Evolutionary conservation across 805 yeast genomes (phyloP).

Genomic region (Spathaspora girioi): DNA sequence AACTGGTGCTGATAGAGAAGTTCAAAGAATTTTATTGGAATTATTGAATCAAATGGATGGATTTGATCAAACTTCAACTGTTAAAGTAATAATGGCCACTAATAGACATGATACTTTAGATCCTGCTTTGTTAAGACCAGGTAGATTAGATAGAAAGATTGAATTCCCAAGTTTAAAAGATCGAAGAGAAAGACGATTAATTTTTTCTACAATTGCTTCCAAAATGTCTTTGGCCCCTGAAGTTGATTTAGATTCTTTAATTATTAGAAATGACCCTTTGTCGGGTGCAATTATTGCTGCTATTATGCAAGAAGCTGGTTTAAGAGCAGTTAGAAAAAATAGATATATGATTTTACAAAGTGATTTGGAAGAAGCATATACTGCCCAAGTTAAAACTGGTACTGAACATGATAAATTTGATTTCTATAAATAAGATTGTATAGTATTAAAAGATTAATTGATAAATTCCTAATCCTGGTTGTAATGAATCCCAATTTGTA

Average conservation of each 20-base stretch:
- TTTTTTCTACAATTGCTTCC: slow-evolving; percentile 93
- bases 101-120: slow-evolving; percentile 99
- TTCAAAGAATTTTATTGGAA: slow-evolving; percentile 94
- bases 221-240: slow-evolving; percentile 98
- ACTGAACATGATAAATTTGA: slow-evolving; percentile 96
- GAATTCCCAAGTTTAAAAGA: slow-evolving; percentile 96
- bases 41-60: slow-evolving; percentile 99
- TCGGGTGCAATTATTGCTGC: slow-evolving; percentile 98
- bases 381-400: slow-evolving; percentile 93
- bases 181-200: slow-evolving; percentile 95
- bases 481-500: slow-evolving; percentile 41
- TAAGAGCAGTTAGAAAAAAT: slow-evolving; percentile 96
- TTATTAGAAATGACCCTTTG: slow-evolving; percentile 92
- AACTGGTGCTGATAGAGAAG: slow-evolving; percentile 99
- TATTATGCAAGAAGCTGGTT: slow-evolving; percentile 99
- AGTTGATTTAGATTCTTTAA: slow-evolving; percentile 90
- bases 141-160: slow-evolving; percentile 96
- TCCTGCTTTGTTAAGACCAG: slow-evolving; percentile 97
- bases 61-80: slow-evolving; percentile 91
- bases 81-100: slow-evolving; percentile 98
- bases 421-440: slow-evolving; percentile 77
- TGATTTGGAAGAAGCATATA: slow-evolving; percentile 97
- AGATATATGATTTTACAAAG: slow-evolving; percentile 94
- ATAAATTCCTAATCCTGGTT: slow-evolving; percentile 66
- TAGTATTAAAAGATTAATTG: slow-evolving; percentile 17